Evolutionary conservation across 352 stramenopile genomes (phyloP).

Genomic region (Sclerospora graminicola): DNA sequence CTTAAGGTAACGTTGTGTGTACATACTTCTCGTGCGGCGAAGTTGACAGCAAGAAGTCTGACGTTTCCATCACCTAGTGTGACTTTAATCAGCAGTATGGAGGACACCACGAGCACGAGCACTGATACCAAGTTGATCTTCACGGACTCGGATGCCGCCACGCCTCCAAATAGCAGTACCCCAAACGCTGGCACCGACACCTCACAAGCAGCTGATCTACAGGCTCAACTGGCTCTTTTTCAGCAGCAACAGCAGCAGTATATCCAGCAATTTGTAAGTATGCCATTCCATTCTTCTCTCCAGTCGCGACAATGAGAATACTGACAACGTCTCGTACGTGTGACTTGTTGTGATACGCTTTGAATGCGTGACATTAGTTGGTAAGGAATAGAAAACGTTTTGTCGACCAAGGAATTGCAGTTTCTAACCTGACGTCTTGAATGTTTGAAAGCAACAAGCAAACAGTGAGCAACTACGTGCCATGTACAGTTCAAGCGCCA

Average conservation of each 20-base stretch:
- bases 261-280: conserved; percentile 38
- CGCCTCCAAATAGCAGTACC: conserved; percentile 8
- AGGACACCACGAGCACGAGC: conserved; percentile 19
- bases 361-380: conserved; percentile 18
- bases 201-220: conserved; percentile 28
- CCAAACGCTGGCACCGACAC: conserved; percentile 6
- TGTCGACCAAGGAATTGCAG: neutral
- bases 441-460: conserved; percentile 25
- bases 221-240: conserved; percentile 43
- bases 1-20: too few relatives aligned
- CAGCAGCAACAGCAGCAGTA: conserved; percentile 56
- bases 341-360: neutral
- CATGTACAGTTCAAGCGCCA: conserved; percentile 70
- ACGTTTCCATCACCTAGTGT: too few relatives aligned
- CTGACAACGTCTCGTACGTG: conserved; percentile 8
- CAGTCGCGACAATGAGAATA: neutral
- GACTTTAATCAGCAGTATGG: conserved; percentile 9
- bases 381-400: conserved; percentile 8
- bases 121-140: conserved; percentile 22
- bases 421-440: conserved; percentile 5
- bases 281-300: neutral
- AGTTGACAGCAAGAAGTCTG: too few relatives aligned
- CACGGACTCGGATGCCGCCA: conserved; percentile 15
- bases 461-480: conserved; percentile 78
- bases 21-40: too few relatives aligned